These are phyloP conservation scores for Solanum chmielewskii DNA, from an alignment of 257 asterid genomes.

Conservation along the genomic window DNA sequence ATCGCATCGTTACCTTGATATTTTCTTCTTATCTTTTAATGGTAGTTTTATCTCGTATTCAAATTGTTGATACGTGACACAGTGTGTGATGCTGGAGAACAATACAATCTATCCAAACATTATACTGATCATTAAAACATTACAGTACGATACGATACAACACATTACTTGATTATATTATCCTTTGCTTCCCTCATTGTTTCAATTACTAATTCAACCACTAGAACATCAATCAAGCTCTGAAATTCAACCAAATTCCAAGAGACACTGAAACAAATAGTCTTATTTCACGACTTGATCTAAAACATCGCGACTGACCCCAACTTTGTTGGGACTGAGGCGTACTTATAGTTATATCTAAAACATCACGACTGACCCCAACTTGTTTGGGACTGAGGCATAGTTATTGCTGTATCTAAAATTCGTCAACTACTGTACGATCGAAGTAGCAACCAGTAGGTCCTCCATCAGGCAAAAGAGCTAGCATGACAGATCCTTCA, in stretches of 20 bases:
- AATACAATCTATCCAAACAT: too few species aligned
- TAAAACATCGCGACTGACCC: background rate
- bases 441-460: constrained; percentile 70
- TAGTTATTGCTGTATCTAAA: constrained; percentile 11
- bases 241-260: background rate
- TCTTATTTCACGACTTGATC: background rate
- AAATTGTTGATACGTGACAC: too few species aligned
- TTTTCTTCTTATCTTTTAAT: too few species aligned
- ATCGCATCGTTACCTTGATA: too few species aligned
- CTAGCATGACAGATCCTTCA: constrained; percentile 53
- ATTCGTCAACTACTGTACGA: constrained; percentile 32
- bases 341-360: constrained; percentile 1
- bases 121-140: too few species aligned
- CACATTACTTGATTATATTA: too few species aligned
- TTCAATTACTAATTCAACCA: background rate
- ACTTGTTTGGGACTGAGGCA: background rate
- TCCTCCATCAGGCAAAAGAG: constrained; percentile 59
- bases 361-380: constrained; percentile 3
- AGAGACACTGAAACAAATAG: background rate
- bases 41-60: too few species aligned
- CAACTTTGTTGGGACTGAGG: background rate
- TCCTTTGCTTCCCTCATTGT: background rate
- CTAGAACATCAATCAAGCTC: background rate
- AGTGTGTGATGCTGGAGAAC: too few species aligned
- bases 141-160: too few species aligned